A percentile compares a stretch with the other conserved stretches of the same genome.
Evolutionary conservation across 2,329 filamentous ascomycete genomes (phyloP).

Genomic region (Alternaria brassicae): DNA sequence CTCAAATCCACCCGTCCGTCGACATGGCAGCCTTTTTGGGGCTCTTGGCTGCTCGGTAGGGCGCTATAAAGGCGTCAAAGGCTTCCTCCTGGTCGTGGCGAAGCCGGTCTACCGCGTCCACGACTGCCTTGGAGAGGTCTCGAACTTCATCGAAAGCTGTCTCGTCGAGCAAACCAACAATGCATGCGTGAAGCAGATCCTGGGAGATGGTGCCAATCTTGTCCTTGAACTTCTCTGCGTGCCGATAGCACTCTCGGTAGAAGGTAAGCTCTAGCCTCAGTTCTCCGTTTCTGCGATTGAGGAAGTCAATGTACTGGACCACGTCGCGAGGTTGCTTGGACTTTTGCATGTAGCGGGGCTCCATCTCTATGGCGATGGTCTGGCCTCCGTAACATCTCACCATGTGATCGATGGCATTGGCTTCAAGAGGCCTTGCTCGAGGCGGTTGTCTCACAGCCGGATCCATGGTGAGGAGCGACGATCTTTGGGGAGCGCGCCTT

Average conservation of each 20-base stretch:
- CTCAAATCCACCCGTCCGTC: slow-evolving; percentile 11
- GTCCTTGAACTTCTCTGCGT: slow-evolving; percentile 17
- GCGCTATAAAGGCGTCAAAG: slow-evolving; percentile 19
- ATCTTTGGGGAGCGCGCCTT: not conserved
- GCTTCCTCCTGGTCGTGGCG: slow-evolving; percentile 4
- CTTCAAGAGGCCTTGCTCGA: slow-evolving; percentile 8
- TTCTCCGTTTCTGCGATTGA: slow-evolving; percentile 16
- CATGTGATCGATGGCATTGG: slow-evolving; percentile 21
- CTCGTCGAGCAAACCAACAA: slow-evolving; percentile 14
- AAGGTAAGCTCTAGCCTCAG: slow-evolving; percentile 20
- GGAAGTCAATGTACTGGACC: slow-evolving; percentile 13
- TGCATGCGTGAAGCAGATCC: slow-evolving; percentile 20
- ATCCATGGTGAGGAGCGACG: slow-evolving; percentile 1
- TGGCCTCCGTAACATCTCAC: slow-evolving; percentile 16
- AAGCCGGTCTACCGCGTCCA: slow-evolving; percentile 11
- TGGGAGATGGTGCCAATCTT: slow-evolving; percentile 11
- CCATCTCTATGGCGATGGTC: slow-evolving; percentile 20
- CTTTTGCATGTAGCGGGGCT: slow-evolving; percentile 16
- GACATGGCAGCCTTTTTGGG: slow-evolving; percentile 2
- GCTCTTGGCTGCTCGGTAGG: slow-evolving; percentile 12
- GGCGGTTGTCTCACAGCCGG: not conserved
- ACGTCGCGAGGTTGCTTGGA: slow-evolving; percentile 13
- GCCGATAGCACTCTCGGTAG: slow-evolving; percentile 17
- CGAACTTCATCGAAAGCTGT: slow-evolving; percentile 14
- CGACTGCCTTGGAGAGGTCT: slow-evolving; percentile 10